Percentiles rank a stretch among this genome's conserved stretches.
Evolutionary conservation across 2,329 filamentous ascomycete species (phyloP).

Genomic region (Achaetomium macrosporum): DNA sequence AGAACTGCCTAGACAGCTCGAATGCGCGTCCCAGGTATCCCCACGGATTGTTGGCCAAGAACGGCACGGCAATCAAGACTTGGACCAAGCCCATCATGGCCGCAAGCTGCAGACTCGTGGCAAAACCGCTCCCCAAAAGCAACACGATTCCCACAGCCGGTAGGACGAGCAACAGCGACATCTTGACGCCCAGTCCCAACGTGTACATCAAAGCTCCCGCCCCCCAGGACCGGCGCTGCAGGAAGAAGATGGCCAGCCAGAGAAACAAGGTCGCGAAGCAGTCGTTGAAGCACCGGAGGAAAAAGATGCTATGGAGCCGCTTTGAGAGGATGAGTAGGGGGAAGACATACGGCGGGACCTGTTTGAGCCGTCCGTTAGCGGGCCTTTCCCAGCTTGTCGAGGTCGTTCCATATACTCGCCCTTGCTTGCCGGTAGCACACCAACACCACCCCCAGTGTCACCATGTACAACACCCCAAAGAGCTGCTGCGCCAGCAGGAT

Average conservation of each 20-base stretch:
- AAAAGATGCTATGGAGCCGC: conserved; percentile 85
- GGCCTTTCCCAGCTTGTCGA: not conserved
- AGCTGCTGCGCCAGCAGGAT: conserved; percentile 77
- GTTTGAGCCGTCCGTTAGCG: conserved; percentile 2
- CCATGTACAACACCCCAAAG: conserved; percentile 75
- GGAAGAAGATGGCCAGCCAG: conserved; percentile 72
- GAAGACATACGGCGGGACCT: conserved; percentile 83
- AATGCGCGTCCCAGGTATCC: conserved; percentile 82
- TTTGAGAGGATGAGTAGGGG: conserved; percentile 84
- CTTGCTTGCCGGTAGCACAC: conserved; percentile 71
- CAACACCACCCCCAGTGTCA: conserved; percentile 70
- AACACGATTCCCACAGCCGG: conserved; percentile 75
- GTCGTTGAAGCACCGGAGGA: conserved; percentile 94
- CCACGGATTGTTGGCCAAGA: conserved; percentile 56
- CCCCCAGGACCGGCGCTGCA: conserved; percentile 70
- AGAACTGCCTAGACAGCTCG: conserved; percentile 82
- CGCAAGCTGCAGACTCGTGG: conserved; percentile 60
- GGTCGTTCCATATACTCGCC: conserved; percentile 41
- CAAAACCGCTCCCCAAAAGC: conserved; percentile 65
- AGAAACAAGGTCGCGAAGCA: conserved; percentile 80
- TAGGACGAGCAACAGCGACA: conserved; percentile 78
- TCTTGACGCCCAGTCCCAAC: conserved; percentile 84
- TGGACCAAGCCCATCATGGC: conserved; percentile 74
- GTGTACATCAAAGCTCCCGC: conserved; percentile 68
- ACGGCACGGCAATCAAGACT: conserved; percentile 60